Conservation (phyloP, 2,329 filamentous ascomycete genomes). For the Didymella sp. region DNA sequence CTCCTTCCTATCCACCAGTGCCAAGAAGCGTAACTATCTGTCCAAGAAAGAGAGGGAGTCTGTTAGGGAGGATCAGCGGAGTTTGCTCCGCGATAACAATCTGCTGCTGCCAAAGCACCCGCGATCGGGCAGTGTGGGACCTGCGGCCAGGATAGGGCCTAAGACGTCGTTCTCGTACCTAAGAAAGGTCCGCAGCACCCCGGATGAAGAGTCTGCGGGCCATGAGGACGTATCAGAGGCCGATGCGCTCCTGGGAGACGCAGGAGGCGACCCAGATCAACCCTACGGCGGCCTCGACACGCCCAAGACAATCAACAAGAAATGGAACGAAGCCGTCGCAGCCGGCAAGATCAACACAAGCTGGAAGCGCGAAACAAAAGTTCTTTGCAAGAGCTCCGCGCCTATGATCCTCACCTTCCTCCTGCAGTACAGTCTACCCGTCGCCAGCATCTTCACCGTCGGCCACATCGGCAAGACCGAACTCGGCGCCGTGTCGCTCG, state of each 20-base stretch:
- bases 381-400: constrained; percentile 64
- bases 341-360: constrained; percentile 85
- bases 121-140: constrained; percentile 43
- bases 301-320: constrained; percentile 54
- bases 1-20: constrained; percentile 25
- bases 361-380: constrained; percentile 88
- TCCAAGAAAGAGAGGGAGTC: constrained; percentile 62
- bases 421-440: constrained; percentile 57
- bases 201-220: constrained; percentile 42
- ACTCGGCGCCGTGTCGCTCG: constrained; percentile 57
- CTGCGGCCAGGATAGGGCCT: constrained; percentile 33
- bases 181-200: constrained; percentile 37
- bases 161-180: constrained; percentile 42
- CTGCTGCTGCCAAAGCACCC: constrained; percentile 63
- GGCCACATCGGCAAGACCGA: constrained; percentile 59
- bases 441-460: constrained; percentile 58
- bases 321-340: constrained; percentile 73
- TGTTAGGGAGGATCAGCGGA: constrained; percentile 64
- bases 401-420: constrained; percentile 57
- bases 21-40: constrained; percentile 52
- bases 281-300: constrained; percentile 58
- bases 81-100: constrained; percentile 65
- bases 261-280: constrained; percentile 44
- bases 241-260: constrained; percentile 55
- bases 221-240: constrained; percentile 50